Evolutionary conservation across 2,329 filamentous ascomycete species (phyloP).

Genomic region (Neocatenulostroma microsporum): DNA sequence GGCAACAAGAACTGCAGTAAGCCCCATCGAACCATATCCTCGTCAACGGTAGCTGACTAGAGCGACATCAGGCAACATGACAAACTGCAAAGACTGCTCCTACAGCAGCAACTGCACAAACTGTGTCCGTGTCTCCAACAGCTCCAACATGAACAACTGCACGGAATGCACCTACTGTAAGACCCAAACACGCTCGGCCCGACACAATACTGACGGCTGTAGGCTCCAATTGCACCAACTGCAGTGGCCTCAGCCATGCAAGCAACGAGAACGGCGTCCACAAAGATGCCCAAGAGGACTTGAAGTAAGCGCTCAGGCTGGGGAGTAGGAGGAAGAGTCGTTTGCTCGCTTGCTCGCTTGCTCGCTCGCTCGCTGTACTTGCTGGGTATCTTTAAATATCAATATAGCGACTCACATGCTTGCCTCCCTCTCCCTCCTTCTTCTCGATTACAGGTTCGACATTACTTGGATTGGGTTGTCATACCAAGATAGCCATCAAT

Average conservation of each 20-base stretch:
- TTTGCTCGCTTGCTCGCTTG: too few species aligned
- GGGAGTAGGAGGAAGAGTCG: too few species aligned
- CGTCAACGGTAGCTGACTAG: background rate
- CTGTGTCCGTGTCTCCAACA: conserved; percentile 10
- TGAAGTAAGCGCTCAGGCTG: background rate
- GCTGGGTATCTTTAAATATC: too few species aligned
- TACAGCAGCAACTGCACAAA: conserved; percentile 11
- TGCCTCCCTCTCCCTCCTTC: too few species aligned
- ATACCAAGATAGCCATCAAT: too few species aligned
- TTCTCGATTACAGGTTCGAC: too few species aligned
- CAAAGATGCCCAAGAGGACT: conserved; percentile 1
- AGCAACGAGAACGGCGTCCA: conserved; percentile 10
- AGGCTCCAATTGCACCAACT: conserved; percentile 14
- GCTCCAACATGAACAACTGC: conserved; percentile 12
- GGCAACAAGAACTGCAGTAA: conserved; percentile 12
- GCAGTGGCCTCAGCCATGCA: conserved; percentile 11
- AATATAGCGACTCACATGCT: too few species aligned
- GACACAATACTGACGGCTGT: background rate
- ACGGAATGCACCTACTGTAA: conserved; percentile 7
- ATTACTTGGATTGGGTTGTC: too few species aligned
- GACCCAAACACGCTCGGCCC: background rate
- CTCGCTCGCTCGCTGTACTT: too few species aligned
- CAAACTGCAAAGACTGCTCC: conserved; percentile 12
- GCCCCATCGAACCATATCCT: background rate
- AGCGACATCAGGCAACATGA: conserved; percentile 2